These are phyloP conservation scores for Aspergillus nanangensis DNA, from an alignment of 495 filamentous ascomycete species.

Conservation along the genomic window DNA sequence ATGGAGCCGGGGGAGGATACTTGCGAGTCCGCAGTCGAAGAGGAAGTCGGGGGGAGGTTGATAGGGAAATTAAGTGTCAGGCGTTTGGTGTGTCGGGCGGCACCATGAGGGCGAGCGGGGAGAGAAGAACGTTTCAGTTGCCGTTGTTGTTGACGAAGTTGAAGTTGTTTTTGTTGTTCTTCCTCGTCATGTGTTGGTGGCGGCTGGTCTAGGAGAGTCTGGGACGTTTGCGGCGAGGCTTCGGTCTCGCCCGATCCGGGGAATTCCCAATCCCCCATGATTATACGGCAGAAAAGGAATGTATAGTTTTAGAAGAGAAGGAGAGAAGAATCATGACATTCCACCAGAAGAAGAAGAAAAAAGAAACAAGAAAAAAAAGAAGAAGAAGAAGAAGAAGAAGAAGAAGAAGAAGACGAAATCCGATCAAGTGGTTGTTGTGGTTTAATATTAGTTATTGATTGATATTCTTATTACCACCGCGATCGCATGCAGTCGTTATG, in stretches of 20 bases:
- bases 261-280: conserved; percentile 35
- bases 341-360: neutral
- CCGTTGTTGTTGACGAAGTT: conserved; percentile 6
- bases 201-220: conserved; percentile 5
- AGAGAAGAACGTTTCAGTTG: conserved; percentile 47
- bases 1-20: conserved; percentile 26
- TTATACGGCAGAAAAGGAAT: conserved; percentile 23
- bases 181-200: neutral
- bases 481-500: no score
- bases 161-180: no score
- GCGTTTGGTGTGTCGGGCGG: conserved; percentile 64
- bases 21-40: neutral
- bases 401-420: neutral
- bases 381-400: neutral
- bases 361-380: neutral
- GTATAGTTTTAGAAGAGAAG: conserved; percentile 10
- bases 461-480: no score
- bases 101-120: conserved; percentile 44
- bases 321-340: conserved; percentile 11
- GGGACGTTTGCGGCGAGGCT: conserved; percentile 33
- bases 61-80: conserved; percentile 81
- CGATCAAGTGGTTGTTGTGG: no score
- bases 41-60: conserved; percentile 27
- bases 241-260: conserved; percentile 29
- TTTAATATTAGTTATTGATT: no score